Base-by-base conservation (phyloP, 345 rosid species). In the Dipteronia dyeriana region DNA sequence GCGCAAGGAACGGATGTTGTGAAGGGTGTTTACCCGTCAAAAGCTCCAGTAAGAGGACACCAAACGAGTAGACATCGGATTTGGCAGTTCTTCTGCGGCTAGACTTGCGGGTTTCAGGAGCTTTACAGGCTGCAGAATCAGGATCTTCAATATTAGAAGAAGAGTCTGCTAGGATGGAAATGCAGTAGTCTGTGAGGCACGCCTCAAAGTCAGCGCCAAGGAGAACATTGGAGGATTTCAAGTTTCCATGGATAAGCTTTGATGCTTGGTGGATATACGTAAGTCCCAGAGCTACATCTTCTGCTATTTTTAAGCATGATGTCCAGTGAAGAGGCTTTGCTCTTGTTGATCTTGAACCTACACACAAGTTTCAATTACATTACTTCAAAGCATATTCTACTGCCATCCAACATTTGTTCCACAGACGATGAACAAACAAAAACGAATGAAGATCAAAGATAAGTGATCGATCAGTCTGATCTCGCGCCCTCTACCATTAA, bases 301-400 rank as follows among this genome's bases (percentile, higher is more conserved):
- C 99, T n/a, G 98, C 97, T 79, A 96, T 94, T 84, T 96, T 96
- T 67, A 96, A 84, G 83, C 98, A 93, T 25, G 99, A 96, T 51
- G 99, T 92, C 98, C 98, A 96, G 65, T 94, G 98, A 66, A 94
- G 91, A 49, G 98, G 98, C 82, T 90, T 96, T 34, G 97, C 94
- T 79, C 94, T 88, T 16, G 88, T 81, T 0, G 98, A 88, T 89
- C 97, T 86, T 61, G 98, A 93, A 81, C 97, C 99, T 95, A 87
- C 26, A 19, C 10, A n/a, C 26, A 59, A 59, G 26, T 59, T 59
- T 59, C 12, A 59, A 59, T 59, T 59, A n/a, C 63, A 59, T 59
- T 59, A 59, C 38, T 34, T 34, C 38, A 34, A 34, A 34, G 38
- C 38, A 34, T 34, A 34, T 34, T 34, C 38, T 34, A 7, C 45